Evolutionary conservation across 257 asterid species (phyloP), one percentile per base, ranked within the genome.

Genomic region (Craterostigma plantagineum): DNA sequence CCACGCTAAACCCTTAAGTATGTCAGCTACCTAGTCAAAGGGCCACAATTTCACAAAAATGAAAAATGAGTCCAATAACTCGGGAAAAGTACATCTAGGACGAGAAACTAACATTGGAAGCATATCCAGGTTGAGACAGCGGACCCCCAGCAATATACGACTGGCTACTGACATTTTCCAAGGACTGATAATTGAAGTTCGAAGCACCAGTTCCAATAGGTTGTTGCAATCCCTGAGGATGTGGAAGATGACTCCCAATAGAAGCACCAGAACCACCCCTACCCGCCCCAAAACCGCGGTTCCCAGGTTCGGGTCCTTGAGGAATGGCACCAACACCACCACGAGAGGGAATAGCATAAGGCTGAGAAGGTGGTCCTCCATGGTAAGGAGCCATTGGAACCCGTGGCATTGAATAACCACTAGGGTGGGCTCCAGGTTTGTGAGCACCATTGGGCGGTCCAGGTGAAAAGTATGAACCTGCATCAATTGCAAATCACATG

Each of bases 331-430:
- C 95, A 61, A 79, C 91, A 52, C 93, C 93, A 30, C 95, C 86
- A 53, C 91, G 96, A 46, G 82, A 59, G 27, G 99, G 99, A 53
- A 90, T 90, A 46, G 94, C 99, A 65, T 83, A 83, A 0, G 94
- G 94, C 63, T 90, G 96, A 0, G 76, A 56, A 13, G 93, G 86
- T 45, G 79, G 84, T 12, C 71, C 91, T 11, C 91, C 92, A 63
- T 72, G 99, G 69, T 74, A 90, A 48, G 81, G 91, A 45, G 77
- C 63, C 51, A 79, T 37, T 35, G 96, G 96, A 11, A 68, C 94
- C 23, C 91, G 81, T 23, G 96, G 84, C 69, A 80, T 58, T 57
- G 76, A 70, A 59, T 77, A 83, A 54, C 94, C 95, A 61, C 90
- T 60, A 56, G 86, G 84, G 67, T 83, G 90, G 59, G 77, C 59